Percentiles rank a stretch among this genome's conserved stretches.
Evolutionary conservation across 2,329 filamentous ascomycete species (phyloP).

Genomic region (Ceratocystiopsis sp.): DNA sequence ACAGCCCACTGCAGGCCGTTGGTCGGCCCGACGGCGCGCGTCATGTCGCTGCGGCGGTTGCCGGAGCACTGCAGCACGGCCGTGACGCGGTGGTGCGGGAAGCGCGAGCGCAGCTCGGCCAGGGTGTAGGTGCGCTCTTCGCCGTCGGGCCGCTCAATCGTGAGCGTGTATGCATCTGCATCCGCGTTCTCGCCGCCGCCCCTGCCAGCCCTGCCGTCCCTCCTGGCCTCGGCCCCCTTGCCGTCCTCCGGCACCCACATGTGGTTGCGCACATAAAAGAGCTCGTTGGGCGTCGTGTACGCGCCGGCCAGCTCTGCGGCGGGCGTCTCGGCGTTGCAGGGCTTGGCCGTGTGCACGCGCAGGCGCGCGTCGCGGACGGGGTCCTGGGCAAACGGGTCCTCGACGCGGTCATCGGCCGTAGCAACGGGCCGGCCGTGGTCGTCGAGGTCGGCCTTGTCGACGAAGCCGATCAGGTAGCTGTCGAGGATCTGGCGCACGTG

Average conservation of each 20-base stretch:
- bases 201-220: neutral
- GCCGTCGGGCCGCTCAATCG: conserved; percentile 41
- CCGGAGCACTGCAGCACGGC: conserved; percentile 43
- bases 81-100: conserved; percentile 32
- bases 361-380: conserved; percentile 33
- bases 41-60: conserved; percentile 43
- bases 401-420: conserved; percentile 29
- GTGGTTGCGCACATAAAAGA: conserved; percentile 46
- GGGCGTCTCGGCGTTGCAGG: conserved; percentile 46
- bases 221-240: conserved; percentile 11
- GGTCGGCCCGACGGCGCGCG: conserved; percentile 25
- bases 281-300: conserved; percentile 36
- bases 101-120: conserved; percentile 33
- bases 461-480: conserved; percentile 45
- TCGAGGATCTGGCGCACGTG: conserved; percentile 48
- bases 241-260: conserved; percentile 41
- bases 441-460: conserved; percentile 38
- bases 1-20: conserved; percentile 43
- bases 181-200: conserved; percentile 15
- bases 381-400: conserved; percentile 42
- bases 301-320: conserved; percentile 25
- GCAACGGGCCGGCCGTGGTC: conserved; percentile 30
- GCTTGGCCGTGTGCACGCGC: conserved; percentile 33
- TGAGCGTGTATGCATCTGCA: conserved; percentile 26
- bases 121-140: conserved; percentile 34